Base-by-base conservation (phyloP, 148 eudicot species). In the Chenopodium suecicum region DNA sequence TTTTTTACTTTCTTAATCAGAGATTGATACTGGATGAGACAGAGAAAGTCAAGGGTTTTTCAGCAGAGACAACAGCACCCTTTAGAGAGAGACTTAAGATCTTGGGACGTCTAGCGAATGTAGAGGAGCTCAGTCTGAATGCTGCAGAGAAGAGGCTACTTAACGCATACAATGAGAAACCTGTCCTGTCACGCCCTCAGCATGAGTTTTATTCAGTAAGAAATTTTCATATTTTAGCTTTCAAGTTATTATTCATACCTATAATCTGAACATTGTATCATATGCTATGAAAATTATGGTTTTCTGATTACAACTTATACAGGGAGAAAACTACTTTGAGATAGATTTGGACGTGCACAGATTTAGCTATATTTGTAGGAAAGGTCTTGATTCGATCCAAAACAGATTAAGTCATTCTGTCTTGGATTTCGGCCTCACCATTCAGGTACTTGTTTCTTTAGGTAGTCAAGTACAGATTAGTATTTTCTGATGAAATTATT, bases 121-220 rank as follows among this genome's bases (percentile, higher is more conserved):
- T 91, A 75, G 98, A 95, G 63, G 92, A 92, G 65, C 89, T 95
- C 80, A 89, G 88, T 60, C 82, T 92, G 72, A 91, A 90, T 81
- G 44, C 88, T 37, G 86, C 98, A 2, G 98, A 95, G 83, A 91
- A 88, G 88, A 95, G 88, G 86, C 91, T 95, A 9, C 89, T 95
- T 76, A 89, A 88, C 82, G 94, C 94, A 71, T 95, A 95, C 88
- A 95, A 95, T 79, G 97, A 95, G 74, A 95, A 95, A 86, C 98
- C 98, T 27, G 96, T 93, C 74, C 96, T 95, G 44, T 89, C 98
- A n/a, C 97, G 98, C 75, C 98, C 98, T 83, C 98, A 95, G 70
- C 98, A 95, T 82, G 92, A 91, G 75, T 95, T 93, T 83, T 91
- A 91, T 88, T 76, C 88, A 89, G 97, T 95, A 88, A 88, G 73